These are phyloP conservation scores for Neonectria punicea DNA, from an alignment of 2,329 filamentous ascomycete species.

Conservation along the genomic window DNA sequence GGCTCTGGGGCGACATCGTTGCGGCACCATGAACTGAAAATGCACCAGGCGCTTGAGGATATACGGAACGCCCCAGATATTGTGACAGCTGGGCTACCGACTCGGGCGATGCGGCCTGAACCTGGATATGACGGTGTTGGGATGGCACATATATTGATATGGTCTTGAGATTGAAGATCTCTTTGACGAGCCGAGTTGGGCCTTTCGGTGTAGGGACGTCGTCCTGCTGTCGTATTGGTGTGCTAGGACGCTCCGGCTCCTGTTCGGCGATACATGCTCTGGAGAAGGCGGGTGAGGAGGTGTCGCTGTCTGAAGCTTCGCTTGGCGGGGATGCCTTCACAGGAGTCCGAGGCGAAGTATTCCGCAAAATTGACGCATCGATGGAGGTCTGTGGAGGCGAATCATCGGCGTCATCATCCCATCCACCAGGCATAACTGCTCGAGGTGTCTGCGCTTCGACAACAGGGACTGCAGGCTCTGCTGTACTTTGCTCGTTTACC, in stretches of 20 bases:
- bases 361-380: slow-evolving; percentile 11
- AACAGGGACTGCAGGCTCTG: slow-evolving; percentile 1
- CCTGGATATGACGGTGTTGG: slow-evolving; percentile 56
- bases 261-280: slow-evolving; percentile 35
- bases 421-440: slow-evolving; percentile 61
- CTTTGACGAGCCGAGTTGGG: slow-evolving; percentile 65
- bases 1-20: slow-evolving; percentile 20
- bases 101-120: slow-evolving; percentile 45
- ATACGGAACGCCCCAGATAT: slow-evolving; percentile 52
- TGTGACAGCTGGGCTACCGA: slow-evolving; percentile 44
- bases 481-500: background rate
- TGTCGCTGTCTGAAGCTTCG: slow-evolving; percentile 37
- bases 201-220: slow-evolving; percentile 62
- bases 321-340: slow-evolving; percentile 12
- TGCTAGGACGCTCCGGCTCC: slow-evolving; percentile 25
- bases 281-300: slow-evolving; percentile 45
- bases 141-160: slow-evolving; percentile 67
- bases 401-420: slow-evolving; percentile 55
- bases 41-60: slow-evolving; percentile 68
- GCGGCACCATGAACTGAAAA: slow-evolving; percentile 62
- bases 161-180: slow-evolving; percentile 60
- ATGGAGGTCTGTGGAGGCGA: slow-evolving; percentile 23
- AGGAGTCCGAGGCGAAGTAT: slow-evolving; percentile 22
- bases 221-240: slow-evolving; percentile 44
- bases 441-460: slow-evolving; percentile 21